These are phyloP conservation scores for Allium cepa DNA, from an alignment of 106 monocot species.

Conservation along the genomic window DNA sequence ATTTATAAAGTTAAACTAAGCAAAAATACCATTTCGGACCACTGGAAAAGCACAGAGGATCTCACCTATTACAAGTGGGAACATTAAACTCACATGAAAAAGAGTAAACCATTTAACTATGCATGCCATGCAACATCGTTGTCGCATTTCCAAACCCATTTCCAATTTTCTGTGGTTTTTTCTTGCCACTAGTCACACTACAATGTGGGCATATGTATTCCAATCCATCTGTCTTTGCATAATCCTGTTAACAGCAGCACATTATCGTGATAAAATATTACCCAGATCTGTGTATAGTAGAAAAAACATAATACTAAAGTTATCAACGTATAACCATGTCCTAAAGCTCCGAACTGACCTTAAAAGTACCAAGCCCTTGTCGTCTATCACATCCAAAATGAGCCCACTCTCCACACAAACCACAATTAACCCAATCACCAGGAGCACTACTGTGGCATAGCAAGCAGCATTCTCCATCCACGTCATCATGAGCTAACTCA, in stretches of 20 bases:
- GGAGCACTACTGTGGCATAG: slow-evolving; percentile 63
- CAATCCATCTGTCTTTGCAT: slow-evolving; percentile 68
- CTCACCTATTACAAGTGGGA: no score
- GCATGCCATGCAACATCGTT: slow-evolving; percentile 12
- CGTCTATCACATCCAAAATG: slow-evolving; percentile 71
- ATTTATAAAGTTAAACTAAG: no score
- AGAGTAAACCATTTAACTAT: slow-evolving; percentile 6
- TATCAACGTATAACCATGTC: no score
- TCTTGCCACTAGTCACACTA: slow-evolving; percentile 32
- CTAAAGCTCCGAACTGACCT: slow-evolving; percentile 25
- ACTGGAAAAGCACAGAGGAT: no score
- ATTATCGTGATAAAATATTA: background rate
- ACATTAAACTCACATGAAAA: background rate
- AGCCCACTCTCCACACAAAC: slow-evolving; percentile 63
- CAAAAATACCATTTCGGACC: no score
- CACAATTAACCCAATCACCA: slow-evolving; percentile 77
- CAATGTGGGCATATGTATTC: slow-evolving; percentile 75
- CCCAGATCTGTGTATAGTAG: background rate
- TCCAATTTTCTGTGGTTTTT: slow-evolving; percentile 32
- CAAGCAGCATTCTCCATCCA: slow-evolving; percentile 57
- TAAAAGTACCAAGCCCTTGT: slow-evolving; percentile 54
- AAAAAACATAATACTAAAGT: no score
- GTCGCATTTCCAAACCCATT: slow-evolving; percentile 34
- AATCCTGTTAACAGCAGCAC: slow-evolving; percentile 29
- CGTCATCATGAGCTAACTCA: slow-evolving; percentile 68